Conservation (phyloP, 306 rosid genomes). For the Prunus kanzakura region DNA sequence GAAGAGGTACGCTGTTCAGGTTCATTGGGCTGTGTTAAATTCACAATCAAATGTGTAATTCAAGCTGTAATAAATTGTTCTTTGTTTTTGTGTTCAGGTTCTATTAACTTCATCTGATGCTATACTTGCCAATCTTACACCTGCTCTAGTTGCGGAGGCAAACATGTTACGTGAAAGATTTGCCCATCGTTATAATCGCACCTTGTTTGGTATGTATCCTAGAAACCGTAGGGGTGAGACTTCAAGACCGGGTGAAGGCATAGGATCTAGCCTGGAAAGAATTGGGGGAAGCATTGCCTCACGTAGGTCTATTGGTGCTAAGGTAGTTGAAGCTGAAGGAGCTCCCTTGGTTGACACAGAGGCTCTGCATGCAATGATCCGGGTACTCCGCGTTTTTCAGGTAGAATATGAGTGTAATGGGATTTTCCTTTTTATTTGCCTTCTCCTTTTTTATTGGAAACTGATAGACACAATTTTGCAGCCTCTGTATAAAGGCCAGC, state of each 20-base stretch:
- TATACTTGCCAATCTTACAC: slow-evolving; percentile 89
- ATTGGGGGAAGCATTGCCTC: slow-evolving; percentile 59
- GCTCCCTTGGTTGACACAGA: slow-evolving; percentile 75
- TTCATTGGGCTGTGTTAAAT: neutral
- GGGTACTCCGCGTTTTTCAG: slow-evolving; percentile 92
- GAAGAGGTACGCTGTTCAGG: slow-evolving; percentile 65
- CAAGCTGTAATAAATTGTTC: neutral
- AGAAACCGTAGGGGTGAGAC: slow-evolving; percentile 90
- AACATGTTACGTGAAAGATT: slow-evolving; percentile 92
- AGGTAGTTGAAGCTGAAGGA: slow-evolving; percentile 93
- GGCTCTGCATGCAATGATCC: slow-evolving; percentile 80
- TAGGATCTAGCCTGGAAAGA: slow-evolving; percentile 63
- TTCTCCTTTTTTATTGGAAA: slow-evolving; percentile 1
- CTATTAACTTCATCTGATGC: slow-evolving; percentile 95
- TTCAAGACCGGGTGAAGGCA: slow-evolving; percentile 78
- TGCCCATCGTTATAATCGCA: slow-evolving; percentile 88
- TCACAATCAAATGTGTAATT: neutral
- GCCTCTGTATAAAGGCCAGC: slow-evolving; percentile 94
- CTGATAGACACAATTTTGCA: slow-evolving; percentile 41
- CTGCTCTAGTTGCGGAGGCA: slow-evolving; percentile 99
- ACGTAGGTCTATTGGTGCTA: slow-evolving; percentile 72
- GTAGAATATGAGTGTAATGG: slow-evolving; percentile 28
- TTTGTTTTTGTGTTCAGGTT: slow-evolving; percentile 48
- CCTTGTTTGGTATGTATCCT: slow-evolving; percentile 89
- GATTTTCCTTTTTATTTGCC: slow-evolving; percentile 11